phyloP scores from a whole-genome alignment of 169 alveolate genomes.

The Nephromyces sp. region DNA sequence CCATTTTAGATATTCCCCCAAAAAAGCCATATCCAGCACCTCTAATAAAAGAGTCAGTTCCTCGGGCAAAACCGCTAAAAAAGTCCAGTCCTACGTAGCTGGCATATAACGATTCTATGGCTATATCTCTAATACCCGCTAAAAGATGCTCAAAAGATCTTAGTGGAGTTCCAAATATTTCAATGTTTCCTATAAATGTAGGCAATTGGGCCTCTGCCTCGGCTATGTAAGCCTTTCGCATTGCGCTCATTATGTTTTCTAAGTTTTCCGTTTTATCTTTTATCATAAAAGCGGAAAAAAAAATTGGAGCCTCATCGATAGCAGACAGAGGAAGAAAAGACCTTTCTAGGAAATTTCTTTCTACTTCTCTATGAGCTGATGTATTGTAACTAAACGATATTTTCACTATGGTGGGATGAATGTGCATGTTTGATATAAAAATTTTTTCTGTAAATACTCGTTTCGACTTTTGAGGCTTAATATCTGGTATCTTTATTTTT shows the following conservation, averaged over 20 bases:
- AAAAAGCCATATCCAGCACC: slow-evolving; percentile 53
- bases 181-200: background rate
- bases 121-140: slow-evolving; percentile 34
- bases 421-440: background rate
- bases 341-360: background rate
- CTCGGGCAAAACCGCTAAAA: slow-evolving; percentile 44
- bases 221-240: background rate
- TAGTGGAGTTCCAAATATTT: slow-evolving; percentile 34
- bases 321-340: background rate
- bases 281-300: background rate
- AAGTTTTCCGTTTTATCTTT: background rate
- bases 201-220: background rate
- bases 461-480: background rate
- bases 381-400: background rate
- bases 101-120: slow-evolving; percentile 25
- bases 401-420: background rate
- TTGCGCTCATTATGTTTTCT: background rate
- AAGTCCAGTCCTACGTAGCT: slow-evolving; percentile 38
- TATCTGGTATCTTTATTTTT: background rate
- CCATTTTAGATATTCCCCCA: slow-evolving; percentile 49
- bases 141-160: slow-evolving; percentile 31
- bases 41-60: slow-evolving; percentile 44
- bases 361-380: background rate
- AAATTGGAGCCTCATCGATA: background rate
- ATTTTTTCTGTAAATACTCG: background rate